Conservation (phyloP, 140 eudicot genomes). For the Anethum foeniculum region DNA sequence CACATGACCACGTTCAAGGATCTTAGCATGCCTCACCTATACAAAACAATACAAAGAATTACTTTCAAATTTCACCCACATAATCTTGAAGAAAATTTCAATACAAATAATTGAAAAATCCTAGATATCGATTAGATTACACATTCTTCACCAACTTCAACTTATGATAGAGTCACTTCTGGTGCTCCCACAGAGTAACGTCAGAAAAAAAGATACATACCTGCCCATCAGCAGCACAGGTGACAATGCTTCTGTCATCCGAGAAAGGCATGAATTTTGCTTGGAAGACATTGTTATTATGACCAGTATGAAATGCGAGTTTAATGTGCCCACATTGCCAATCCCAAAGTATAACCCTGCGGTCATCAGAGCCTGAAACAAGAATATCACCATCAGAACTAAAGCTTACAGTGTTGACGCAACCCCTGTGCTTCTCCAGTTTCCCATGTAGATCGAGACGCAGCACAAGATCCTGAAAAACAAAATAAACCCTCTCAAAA, state of each 20-base stretch:
- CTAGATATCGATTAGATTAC: neutral
- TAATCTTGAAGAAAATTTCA: neutral
- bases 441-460: constrained; percentile 55
- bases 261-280: constrained; percentile 79
- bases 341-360: constrained; percentile 73
- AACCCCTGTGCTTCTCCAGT: constrained; percentile 70
- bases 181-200: neutral
- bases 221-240: constrained; percentile 57
- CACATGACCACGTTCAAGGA: constrained; percentile 57
- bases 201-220: neutral
- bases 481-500: neutral
- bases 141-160: neutral
- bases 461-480: constrained; percentile 65
- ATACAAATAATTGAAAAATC: too few relatives aligned
- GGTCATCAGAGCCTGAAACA: constrained; percentile 85
- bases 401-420: constrained; percentile 80
- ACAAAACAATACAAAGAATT: constrained; percentile 2
- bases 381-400: constrained; percentile 62
- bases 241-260: constrained; percentile 70
- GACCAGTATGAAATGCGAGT: constrained; percentile 74
- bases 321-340: constrained; percentile 67
- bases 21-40: constrained; percentile 75
- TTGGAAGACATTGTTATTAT: constrained; percentile 63
- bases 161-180: neutral
- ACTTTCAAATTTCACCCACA: neutral